phyloP scores from a whole-genome alignment of 2,329 filamentous ascomycete species.

The Tolypocladium guangdongense region DNA sequence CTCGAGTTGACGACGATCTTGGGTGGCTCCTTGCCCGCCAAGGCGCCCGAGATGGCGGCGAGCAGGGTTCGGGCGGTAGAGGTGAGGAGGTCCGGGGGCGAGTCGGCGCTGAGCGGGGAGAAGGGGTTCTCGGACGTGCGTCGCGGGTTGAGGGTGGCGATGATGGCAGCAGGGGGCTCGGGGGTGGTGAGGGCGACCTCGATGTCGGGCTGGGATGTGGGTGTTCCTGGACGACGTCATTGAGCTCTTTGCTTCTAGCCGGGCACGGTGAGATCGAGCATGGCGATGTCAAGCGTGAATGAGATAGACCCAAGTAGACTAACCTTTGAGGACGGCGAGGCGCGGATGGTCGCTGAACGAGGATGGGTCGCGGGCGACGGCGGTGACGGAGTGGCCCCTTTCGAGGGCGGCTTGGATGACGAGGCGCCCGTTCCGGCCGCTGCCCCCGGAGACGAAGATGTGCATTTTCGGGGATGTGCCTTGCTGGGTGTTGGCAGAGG shows the following conservation, averaged over 20 bases:
- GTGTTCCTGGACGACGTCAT: conserved; percentile 18
- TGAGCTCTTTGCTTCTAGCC: not conserved
- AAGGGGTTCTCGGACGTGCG: conserved; percentile 37
- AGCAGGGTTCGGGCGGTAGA: conserved; percentile 27
- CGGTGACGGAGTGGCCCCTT: conserved; percentile 30
- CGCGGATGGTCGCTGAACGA: conserved; percentile 16
- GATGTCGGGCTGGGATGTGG: conserved; percentile 24
- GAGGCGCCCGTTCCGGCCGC: conserved; percentile 34
- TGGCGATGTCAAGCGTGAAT: no score
- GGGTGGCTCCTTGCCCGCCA: conserved; percentile 4
- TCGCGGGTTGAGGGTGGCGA: conserved; percentile 37
- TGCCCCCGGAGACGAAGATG: conserved; percentile 35
- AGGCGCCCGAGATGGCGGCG: conserved; percentile 20
- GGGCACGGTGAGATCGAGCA: no score
- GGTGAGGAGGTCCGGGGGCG: conserved; percentile 34
- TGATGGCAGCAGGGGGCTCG: conserved; percentile 22
- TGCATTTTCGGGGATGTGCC: conserved; percentile 21
- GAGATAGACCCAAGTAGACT: not conserved
- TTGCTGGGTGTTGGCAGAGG: conserved; percentile 1
- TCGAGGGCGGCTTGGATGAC: conserved; percentile 28
- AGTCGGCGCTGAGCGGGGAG: conserved; percentile 23
- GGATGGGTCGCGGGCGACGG: conserved; percentile 29
- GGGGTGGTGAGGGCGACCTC: conserved; percentile 19
- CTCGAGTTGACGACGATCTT: conserved; percentile 40
- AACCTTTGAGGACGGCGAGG: conserved; percentile 22